phyloP scores from a whole-genome alignment of 2,329 filamentous ascomycete species.

The Alternaria rosae region DNA sequence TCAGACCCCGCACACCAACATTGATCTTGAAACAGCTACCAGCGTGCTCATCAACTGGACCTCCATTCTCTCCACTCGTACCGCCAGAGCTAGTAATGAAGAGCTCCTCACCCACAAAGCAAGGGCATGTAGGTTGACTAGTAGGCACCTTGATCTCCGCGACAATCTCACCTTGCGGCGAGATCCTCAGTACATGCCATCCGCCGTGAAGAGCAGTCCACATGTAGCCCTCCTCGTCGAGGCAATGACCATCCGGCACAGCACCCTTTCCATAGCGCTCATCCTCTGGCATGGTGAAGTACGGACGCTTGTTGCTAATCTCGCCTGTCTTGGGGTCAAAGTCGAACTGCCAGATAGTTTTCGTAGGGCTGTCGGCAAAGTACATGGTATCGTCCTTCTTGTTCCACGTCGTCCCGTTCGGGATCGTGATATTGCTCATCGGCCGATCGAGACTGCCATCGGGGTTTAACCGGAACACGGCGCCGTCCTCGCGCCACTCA shows the following conservation, averaged over 20 bases:
- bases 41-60: constrained; percentile 68
- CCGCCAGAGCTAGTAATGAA: constrained; percentile 77
- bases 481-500: constrained; percentile 66
- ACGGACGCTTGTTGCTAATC: constrained; percentile 73
- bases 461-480: constrained; percentile 74
- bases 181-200: constrained; percentile 76
- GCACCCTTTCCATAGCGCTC: constrained; percentile 52
- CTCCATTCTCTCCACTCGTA: constrained; percentile 60
- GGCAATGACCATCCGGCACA: constrained; percentile 81
- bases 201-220: constrained; percentile 91
- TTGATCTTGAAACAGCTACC: constrained; percentile 79
- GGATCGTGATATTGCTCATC: constrained; percentile 73
- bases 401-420: constrained; percentile 86
- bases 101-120: constrained; percentile 76
- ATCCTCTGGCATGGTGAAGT: constrained; percentile 73
- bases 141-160: constrained; percentile 81
- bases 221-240: constrained; percentile 84
- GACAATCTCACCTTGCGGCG: constrained; percentile 71
- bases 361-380: constrained; percentile 79
- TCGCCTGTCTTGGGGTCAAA: constrained; percentile 70
- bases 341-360: constrained; percentile 76
- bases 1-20: constrained; percentile 71
- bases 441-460: constrained; percentile 67
- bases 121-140: constrained; percentile 78
- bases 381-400: constrained; percentile 76